Evolutionary conservation across 345 rosid genomes (phyloP).

Genomic region (Acer saccharum): DNA sequence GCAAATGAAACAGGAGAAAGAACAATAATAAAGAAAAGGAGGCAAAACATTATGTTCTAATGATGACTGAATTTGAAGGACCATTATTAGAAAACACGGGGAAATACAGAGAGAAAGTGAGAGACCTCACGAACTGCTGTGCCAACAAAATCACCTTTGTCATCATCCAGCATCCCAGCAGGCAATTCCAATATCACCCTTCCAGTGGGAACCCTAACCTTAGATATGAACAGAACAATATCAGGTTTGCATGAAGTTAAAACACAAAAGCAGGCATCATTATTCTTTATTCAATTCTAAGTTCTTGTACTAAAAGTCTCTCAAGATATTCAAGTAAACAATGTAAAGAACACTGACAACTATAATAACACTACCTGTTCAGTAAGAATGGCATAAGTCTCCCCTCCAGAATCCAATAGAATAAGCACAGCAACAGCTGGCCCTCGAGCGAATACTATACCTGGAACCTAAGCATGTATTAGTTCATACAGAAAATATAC

Average conservation of each 20-base stretch:
- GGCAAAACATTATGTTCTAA: neutral
- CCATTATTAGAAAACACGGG: neutral
- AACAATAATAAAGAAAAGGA: neutral
- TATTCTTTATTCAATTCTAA: conserved; percentile 5
- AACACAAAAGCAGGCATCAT: neutral
- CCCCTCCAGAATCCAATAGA: conserved; percentile 70
- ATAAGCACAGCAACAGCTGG: conserved; percentile 86
- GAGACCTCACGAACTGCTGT: conserved; percentile 91
- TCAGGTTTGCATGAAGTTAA: conserved; percentile 11
- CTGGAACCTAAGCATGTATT: conserved; percentile 75
- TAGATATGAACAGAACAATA: conserved; percentile 23
- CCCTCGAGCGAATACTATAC: conserved; percentile 95
- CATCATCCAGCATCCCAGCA: conserved; percentile 96
- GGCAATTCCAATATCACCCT: conserved; percentile 80
- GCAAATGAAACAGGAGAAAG: neutral
- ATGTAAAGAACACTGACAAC: neutral
- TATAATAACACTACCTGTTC: conserved; percentile 60
- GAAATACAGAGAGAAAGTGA: conserved; percentile 17
- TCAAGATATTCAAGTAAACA: conserved; percentile 8
- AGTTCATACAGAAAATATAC: conserved; percentile 26
- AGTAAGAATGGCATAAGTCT: conserved; percentile 81
- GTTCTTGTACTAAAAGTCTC: neutral
- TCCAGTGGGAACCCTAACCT: conserved; percentile 92
- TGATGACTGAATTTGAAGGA: neutral
- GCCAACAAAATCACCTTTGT: conserved; percentile 81